Base-by-base conservation (phyloP, 73 alveolate species). In the Breviolum minutum region DNA sequence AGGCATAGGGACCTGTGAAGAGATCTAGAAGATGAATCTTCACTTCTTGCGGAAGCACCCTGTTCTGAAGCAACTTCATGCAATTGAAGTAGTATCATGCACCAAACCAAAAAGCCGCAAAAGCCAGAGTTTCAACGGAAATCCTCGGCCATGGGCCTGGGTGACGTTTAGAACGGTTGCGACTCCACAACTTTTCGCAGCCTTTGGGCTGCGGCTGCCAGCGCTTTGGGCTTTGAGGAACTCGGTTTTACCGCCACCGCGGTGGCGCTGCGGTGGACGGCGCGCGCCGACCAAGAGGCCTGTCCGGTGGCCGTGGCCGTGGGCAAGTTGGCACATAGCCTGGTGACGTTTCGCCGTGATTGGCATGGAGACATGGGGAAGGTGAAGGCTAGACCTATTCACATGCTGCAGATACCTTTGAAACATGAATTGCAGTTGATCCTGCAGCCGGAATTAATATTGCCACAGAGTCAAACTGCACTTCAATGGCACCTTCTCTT, bases 301-400 rank as follows among this genome's bases (percentile, higher is more conserved):
- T 83, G 92, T 26, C 76, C 76, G 6, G 92, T 83, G 92, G 92
- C 92, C 29, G 74, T 83, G 92, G 71, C 48, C 48, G 92, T 30
- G 60, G 60, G 92, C 62, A 30, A 54, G 48, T 19, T 83, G 92
- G 92, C 92, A 24, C 92, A 83, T 24, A 16, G 74, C 92, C 11
- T 83, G 54, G 63, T 83, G 74, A 83, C 74, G 22, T 83, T 83
- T 60, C 92, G 48, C 61, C n/a, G 92, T 30, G 92, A 83, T 60
- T 60, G 92, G 92, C 92, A 83, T 60, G 92, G 92, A 83, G 92
- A 83, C 17, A 16, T 83, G 0, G 13, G 12, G 60, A 83, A 83
- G 60, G 12, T 83, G 40, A 30, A 83, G 71, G 92, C 92, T 14
- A 48, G 92, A 48, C 74, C 92, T 40, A 83, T 83, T 83, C 92